Conservation (phyloP, 2,329 filamentous ascomycete species). For the Sporothrix variecibatus region DNA sequence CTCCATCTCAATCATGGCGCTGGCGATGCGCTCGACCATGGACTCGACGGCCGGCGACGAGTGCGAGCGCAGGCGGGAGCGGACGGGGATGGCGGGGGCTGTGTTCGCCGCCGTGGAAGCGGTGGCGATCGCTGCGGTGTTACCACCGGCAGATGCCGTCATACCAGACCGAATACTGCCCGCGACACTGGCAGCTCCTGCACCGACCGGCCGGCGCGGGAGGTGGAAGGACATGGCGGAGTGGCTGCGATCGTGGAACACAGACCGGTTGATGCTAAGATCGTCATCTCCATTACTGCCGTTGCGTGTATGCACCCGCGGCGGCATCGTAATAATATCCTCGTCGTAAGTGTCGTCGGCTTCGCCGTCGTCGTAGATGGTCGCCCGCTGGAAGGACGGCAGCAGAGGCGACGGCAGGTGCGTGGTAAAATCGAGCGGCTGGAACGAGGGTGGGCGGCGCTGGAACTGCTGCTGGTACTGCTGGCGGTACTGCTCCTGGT, state of each 20-base stretch:
- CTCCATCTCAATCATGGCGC: constrained; percentile 61
- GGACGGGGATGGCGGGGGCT: constrained; percentile 44
- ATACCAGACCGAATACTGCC: constrained; percentile 16
- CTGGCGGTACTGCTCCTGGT: constrained; percentile 24
- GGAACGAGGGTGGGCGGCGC: constrained; percentile 46
- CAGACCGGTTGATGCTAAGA: constrained; percentile 39
- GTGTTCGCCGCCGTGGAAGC: not conserved
- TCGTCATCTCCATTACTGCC: constrained; percentile 38
- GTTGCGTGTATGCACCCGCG: constrained; percentile 41
- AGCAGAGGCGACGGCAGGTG: constrained; percentile 56
- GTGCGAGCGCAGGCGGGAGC: constrained; percentile 48
- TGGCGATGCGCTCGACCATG: constrained; percentile 58
- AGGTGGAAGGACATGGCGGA: constrained; percentile 60
- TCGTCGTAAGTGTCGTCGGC: not conserved
- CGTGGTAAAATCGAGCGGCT: constrained; percentile 56
- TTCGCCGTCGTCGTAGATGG: constrained; percentile 32
- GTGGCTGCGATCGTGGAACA: constrained; percentile 44
- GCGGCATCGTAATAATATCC: constrained; percentile 41
- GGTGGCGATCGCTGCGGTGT: not conserved
- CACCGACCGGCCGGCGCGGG: constrained; percentile 48
- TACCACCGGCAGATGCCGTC: not conserved
- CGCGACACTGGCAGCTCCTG: not conserved
- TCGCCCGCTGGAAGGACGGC: constrained; percentile 50
- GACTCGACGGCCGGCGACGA: constrained; percentile 52
- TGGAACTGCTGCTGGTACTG: constrained; percentile 31